A percentile compares a stretch with the other conserved stretches of the same genome.
Evolutionary conservation across 495 filamentous ascomycete genomes (phyloP).

Genomic region (Podospora tetraspora): DNA sequence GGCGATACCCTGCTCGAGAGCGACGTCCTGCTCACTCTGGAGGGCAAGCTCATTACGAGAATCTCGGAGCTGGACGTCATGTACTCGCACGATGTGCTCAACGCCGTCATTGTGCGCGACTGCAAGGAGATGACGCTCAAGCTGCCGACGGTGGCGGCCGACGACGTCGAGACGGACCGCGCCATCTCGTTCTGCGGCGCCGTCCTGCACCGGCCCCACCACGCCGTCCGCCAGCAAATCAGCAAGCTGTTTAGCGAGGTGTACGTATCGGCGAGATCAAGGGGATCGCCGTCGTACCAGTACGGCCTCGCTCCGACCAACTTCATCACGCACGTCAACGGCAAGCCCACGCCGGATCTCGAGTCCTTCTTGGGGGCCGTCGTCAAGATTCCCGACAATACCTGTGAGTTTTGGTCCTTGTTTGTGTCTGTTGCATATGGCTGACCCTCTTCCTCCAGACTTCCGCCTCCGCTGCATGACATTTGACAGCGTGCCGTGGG

Average conservation of each 20-base stretch:
- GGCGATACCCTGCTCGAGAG: slow-evolving; percentile 67
- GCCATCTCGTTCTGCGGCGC: slow-evolving; percentile 95
- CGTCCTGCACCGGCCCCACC: slow-evolving; percentile 86
- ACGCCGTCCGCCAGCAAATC: slow-evolving; percentile 95
- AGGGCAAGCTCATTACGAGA: slow-evolving; percentile 85
- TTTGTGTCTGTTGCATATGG: background rate
- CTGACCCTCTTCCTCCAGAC: slow-evolving; percentile 42
- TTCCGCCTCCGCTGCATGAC: slow-evolving; percentile 92
- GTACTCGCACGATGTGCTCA: slow-evolving; percentile 82
- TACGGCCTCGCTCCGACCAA: slow-evolving; percentile 94
- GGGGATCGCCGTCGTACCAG: slow-evolving; percentile 84
- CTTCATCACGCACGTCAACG: slow-evolving; percentile 95
- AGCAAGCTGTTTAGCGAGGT: slow-evolving; percentile 92
- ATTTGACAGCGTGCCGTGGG: slow-evolving; percentile 96
- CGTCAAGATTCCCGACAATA: slow-evolving; percentile 86
- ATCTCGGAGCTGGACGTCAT: slow-evolving; percentile 92
- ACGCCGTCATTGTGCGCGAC: slow-evolving; percentile 82
- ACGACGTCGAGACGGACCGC: slow-evolving; percentile 85
- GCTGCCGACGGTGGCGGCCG: slow-evolving; percentile 80
- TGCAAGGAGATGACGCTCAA: slow-evolving; percentile 71
- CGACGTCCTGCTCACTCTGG: slow-evolving; percentile 87
- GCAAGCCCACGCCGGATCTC: slow-evolving; percentile 72
- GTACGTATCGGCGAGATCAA: slow-evolving; percentile 83
- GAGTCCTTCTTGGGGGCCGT: slow-evolving; percentile 73
- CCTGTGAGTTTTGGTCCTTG: slow-evolving; percentile 50